These are phyloP conservation scores for Thielaviopsis punctulata DNA, from an alignment of 2,329 filamentous ascomycete species.

Conservation along the genomic window DNA sequence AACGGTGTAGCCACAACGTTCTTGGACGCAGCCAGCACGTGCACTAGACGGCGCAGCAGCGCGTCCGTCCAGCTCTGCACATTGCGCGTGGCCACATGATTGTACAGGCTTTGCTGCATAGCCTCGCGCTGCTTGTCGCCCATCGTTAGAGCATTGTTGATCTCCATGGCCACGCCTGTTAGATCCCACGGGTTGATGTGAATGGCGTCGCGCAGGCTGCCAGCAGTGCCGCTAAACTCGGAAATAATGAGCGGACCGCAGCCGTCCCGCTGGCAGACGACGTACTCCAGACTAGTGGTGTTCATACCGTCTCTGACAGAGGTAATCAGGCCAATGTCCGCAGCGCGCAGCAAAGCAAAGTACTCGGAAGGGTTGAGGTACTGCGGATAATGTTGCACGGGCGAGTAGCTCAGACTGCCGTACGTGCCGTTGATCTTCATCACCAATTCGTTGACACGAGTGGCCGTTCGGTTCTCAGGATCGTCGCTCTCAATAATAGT, in stretches of 20 bases:
- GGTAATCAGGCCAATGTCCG: constrained; percentile 85
- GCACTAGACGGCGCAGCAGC: constrained; percentile 62
- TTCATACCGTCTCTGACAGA: constrained; percentile 97
- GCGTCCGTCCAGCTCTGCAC: constrained; percentile 73
- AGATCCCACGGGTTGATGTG: constrained; percentile 97
- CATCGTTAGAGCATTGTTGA: constrained; percentile 70
- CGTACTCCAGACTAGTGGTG: constrained; percentile 87
- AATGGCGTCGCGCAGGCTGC: constrained; percentile 68
- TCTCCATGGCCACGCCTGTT: constrained; percentile 64
- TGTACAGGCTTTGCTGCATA: constrained; percentile 61
- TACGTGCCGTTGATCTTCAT: constrained; percentile 82
- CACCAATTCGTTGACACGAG: constrained; percentile 78
- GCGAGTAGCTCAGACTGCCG: constrained; percentile 74
- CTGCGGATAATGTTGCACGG: constrained; percentile 87
- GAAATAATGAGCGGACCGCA: constrained; percentile 84
- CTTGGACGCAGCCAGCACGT: constrained; percentile 61
- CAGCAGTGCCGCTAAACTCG: constrained; percentile 89
- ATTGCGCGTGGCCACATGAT: constrained; percentile 70
- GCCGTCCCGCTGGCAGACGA: constrained; percentile 76
- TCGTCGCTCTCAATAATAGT: constrained; percentile 66
- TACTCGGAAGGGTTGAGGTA: constrained; percentile 84
- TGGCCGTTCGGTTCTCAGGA: constrained; percentile 63
- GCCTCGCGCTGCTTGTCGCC: constrained; percentile 42
- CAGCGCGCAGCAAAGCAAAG: constrained; percentile 78
- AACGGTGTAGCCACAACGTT: constrained; percentile 62